Evolutionary conservation across 2,329 filamentous ascomycete genomes (phyloP), one percentile per base, ranked within the genome.

Genomic region (Nothopassalora personata): DNA sequence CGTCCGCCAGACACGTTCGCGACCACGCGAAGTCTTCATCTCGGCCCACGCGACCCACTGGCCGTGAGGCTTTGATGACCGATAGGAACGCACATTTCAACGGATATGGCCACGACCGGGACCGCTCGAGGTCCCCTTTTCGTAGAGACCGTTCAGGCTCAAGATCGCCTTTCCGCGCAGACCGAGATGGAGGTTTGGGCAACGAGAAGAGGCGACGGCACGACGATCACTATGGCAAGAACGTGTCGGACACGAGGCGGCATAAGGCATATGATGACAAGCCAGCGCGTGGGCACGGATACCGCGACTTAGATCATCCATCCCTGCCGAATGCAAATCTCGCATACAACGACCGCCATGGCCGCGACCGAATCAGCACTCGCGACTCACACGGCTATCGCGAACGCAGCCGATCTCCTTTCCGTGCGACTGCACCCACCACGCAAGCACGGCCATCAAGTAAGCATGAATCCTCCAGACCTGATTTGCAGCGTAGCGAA

Each of bases 1-100:
- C 88, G 85, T 86, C 82, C 83, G 84, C 88, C 89, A 96, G 91
- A 92, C 82, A 43, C 18, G 39, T 43, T 43, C 39, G 39, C 39
- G 39, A 43, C 11, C 39, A 59, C 59, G 61, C 62, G 30, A 30
- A 28, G 66, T 70, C 69, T 72, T 71, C 70, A 71, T 72, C 70
- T 70, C 70, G 68, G 34, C 43, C 64, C 66, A 60, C 66, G 66
- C 67, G 64, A 27, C 55, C 31, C 15, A 49, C 58, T 46, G 60
- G 58, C 15, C 54, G 57, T 48, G 53, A 57, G 31, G 58, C 60
- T 9, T 56, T 66, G 56, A 65, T 61, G 59, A 59, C 54, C 39
- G 64, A 66, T 58, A 54, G 45, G 36, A 59, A 62, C 59, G 64
- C 60, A 46, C 67, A 67, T 48, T 68, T 66, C 65, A 67, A 67